These are phyloP conservation scores for Kodamaea laetipori DNA, from an alignment of 805 yeast genomes.

Conservation along the genomic window DNA sequence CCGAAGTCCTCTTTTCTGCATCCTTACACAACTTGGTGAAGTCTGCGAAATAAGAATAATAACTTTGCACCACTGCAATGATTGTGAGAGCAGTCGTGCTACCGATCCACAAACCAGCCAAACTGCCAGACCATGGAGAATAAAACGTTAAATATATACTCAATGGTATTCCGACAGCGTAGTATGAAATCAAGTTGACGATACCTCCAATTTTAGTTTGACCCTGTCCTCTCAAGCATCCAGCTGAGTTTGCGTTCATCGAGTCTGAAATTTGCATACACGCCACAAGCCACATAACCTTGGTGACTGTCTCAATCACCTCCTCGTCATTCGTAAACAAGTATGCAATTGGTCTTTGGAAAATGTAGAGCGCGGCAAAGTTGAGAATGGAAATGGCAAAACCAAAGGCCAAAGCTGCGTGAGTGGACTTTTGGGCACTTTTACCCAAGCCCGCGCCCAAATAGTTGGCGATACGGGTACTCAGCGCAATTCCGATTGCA, in stretches of 20 bases:
- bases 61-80: conserved; percentile 49
- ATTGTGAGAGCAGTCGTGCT: conserved; percentile 53
- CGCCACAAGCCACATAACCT: conserved; percentile 63
- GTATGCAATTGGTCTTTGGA: conserved; percentile 36
- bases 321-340: conserved; percentile 62
- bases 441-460: conserved; percentile 49
- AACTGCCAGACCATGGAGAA: conserved; percentile 45
- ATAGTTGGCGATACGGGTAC: conserved; percentile 59
- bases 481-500: conserved; percentile 59
- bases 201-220: conserved; percentile 65
- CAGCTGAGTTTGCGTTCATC: conserved; percentile 70
- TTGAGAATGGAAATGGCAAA: conserved; percentile 35
- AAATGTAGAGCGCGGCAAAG: conserved; percentile 31
- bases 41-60: conserved; percentile 37
- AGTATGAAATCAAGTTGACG: conserved; percentile 58
- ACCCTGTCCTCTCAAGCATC: conserved; percentile 79
- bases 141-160: conserved; percentile 56
- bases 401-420: conserved; percentile 41
- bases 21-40: conserved; percentile 39
- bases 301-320: conserved; percentile 52
- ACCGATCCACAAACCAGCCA: conserved; percentile 64
- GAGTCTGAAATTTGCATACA: conserved; percentile 72
- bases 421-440: conserved; percentile 39
- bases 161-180: conserved; percentile 63
- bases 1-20: conserved; percentile 38